A percentile compares a stretch with the other conserved stretches of the same genome.
Conservation (phyloP, 2,329 filamentous ascomycete species). For the Cladosporium sp. region DNA sequence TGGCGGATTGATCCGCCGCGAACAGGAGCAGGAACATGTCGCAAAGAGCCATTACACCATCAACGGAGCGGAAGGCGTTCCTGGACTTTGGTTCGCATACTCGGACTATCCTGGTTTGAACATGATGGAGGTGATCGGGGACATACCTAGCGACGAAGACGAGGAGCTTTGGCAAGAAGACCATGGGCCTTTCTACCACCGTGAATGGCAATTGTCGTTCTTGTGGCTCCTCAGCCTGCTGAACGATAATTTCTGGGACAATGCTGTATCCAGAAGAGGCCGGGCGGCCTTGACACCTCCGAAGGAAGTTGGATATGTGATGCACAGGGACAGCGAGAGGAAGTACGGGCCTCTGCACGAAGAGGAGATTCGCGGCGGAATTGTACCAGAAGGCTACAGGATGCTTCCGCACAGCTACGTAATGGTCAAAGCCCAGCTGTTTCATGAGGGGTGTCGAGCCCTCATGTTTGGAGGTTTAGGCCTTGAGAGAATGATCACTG, state of each 20-base stretch:
- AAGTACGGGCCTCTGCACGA: neutral
- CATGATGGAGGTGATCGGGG: neutral
- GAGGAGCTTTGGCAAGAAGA: neutral
- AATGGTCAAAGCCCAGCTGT: neutral
- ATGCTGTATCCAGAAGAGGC: neutral
- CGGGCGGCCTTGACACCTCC: neutral
- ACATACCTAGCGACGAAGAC: neutral
- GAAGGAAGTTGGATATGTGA: neutral
- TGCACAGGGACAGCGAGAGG: neutral
- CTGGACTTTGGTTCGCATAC: neutral
- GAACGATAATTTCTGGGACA: neutral
- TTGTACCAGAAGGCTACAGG: neutral
- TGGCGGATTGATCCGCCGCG: neutral
- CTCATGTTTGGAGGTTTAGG: neutral
- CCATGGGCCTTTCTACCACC: neutral
- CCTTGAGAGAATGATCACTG: neutral
- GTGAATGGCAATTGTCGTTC: constrained; percentile 1
- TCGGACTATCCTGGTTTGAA: neutral
- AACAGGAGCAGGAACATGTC: neutral
- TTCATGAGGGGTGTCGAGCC: neutral
- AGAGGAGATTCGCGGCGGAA: neutral
- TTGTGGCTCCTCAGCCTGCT: neutral
- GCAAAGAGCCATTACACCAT: neutral
- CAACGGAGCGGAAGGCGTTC: neutral
- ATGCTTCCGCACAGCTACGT: neutral